These are phyloP conservation scores for Lomentospora prolificans DNA, from an alignment of 2,329 filamentous ascomycete species.

Conservation along the genomic window DNA sequence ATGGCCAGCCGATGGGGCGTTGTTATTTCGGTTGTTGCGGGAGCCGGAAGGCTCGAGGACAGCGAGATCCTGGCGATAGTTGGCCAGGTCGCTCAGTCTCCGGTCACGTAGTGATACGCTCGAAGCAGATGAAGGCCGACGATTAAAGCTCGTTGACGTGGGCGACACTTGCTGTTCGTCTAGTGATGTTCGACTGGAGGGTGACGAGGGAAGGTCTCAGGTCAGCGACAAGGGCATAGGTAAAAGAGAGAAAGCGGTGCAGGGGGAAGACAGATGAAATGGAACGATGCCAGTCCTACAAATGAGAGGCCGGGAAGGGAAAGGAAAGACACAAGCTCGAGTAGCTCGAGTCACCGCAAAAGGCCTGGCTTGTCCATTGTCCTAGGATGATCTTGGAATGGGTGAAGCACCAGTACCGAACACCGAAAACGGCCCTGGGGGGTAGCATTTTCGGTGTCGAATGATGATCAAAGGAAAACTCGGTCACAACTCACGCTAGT, in stretches of 20 bases:
- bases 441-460: too few species aligned
- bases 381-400: neutral
- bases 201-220: neutral
- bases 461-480: too few species aligned
- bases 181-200: constrained; percentile 20
- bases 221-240: neutral
- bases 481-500: constrained; percentile 22
- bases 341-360: neutral
- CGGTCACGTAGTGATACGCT: constrained; percentile 46
- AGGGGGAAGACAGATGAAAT: neutral
- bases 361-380: neutral
- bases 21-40: constrained; percentile 47
- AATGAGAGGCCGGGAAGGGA: neutral
- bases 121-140: constrained; percentile 32
- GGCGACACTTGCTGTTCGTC: constrained; percentile 40
- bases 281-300: too few species aligned
- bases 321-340: neutral
- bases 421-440: too few species aligned
- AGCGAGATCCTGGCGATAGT: constrained; percentile 63
- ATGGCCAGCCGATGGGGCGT: constrained; percentile 46
- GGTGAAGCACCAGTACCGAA: too few species aligned
- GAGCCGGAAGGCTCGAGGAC: constrained; percentile 52
- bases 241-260: neutral
- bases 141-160: constrained; percentile 31
- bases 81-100: constrained; percentile 51